Base-by-base conservation (phyloP, 2,329 filamentous ascomycete species). In the Penicillium sp. region DNA sequence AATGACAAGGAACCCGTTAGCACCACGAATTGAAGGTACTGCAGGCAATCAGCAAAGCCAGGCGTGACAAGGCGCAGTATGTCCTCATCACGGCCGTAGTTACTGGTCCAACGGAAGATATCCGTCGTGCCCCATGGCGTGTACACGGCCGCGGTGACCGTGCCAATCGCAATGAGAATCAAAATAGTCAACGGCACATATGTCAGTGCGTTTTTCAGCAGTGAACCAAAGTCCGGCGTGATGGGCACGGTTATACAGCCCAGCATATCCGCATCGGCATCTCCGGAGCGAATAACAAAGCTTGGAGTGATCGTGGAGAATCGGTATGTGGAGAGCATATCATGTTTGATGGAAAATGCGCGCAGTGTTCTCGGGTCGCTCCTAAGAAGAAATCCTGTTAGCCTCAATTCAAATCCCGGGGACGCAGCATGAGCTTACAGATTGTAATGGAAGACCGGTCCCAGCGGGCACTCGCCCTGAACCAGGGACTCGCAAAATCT, bases 101-200 rank as follows among this genome's bases (percentile, higher is more conserved):
- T 99, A 70, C 92, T 96, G n/a, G 92, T 92, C 92, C 93, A 99
- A 64, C 91, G 88, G 73, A 98, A 98, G 21, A 93, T 83, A 71
- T 99, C 90, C 8, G 86, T 86, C 1, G 92, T 91, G 21, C 95
- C 95, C 93, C 95, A 99, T 0, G 95, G 95, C 69, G 93, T 97
- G 71, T 87, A 93, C 37, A 96, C 91, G 50, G 87, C 90, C 3
- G 95, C 92, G 63, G 92, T 87, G 35, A 93, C 80, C 7, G 93
- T 96, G 14, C 93, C 92, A 57, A 92, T 75, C 2, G 87, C 95
- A 46, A 96, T 91, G 42, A 93, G 81, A 3, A 93, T 78, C 31
- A 99, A 81, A 25, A 97, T 85, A 3, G 89, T 80, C 25, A 93
- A 82, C 1, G 95, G 93, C 4, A 96, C 75, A 71, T 90, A 95